Conservation (phyloP, 768 basidiomycete genomes). For the Russula abietina region DNA sequence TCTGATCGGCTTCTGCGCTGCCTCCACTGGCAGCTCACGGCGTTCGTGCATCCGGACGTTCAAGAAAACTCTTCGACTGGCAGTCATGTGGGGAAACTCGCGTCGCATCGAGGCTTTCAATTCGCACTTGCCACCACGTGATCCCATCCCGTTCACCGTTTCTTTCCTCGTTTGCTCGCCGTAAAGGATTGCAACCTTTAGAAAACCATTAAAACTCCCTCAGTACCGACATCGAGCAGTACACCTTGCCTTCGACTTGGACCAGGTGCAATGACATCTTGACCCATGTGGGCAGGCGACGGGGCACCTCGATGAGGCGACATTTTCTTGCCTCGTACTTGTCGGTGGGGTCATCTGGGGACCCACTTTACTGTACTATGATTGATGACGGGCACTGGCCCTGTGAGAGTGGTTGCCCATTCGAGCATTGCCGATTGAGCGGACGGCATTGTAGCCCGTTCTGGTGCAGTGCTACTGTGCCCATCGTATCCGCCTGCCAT, state of each 20-base stretch:
- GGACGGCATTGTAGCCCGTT: conserved; percentile 25
- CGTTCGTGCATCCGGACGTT: conserved; percentile 52
- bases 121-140: conserved; percentile 16
- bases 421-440: conserved; percentile 48
- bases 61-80: conserved; percentile 76
- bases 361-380: conserved; percentile 27
- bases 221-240: conserved; percentile 50
- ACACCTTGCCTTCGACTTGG: conserved; percentile 66
- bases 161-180: conserved; percentile 44
- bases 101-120: too few species aligned
- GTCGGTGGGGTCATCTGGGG: conserved; percentile 22
- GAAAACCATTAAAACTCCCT: conserved; percentile 35
- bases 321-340: conserved; percentile 65
- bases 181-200: conserved; percentile 21
- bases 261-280: conserved; percentile 51
- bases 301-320: conserved; percentile 63
- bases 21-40: conserved; percentile 43
- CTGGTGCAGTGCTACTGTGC: conserved; percentile 41
- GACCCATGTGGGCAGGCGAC: conserved; percentile 27
- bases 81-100: conserved; percentile 50
- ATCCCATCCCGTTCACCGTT: conserved; percentile 40
- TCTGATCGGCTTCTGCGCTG: conserved; percentile 52
- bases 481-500: conserved; percentile 78
- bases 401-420: conserved; percentile 41
- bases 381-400: conserved; percentile 32